Percentiles rank a stretch among this genome's conserved stretches.
Evolutionary conservation across 2,329 filamentous ascomycete species (phyloP).

Genomic region (Fusarium oligoseptatum): DNA sequence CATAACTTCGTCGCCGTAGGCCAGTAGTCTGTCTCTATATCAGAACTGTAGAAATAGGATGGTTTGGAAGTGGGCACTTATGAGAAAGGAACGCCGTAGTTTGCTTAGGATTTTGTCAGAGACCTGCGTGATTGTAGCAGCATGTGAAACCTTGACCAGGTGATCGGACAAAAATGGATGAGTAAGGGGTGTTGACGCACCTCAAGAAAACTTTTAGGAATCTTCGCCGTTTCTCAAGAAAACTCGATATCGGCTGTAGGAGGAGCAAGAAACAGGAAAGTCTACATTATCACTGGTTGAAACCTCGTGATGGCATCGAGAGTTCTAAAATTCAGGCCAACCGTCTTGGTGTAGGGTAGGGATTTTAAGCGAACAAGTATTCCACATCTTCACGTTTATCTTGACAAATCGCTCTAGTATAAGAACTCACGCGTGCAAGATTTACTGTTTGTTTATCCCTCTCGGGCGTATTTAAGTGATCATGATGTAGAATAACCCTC

Average conservation of each 20-base stretch:
- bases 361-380: neutral
- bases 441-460: neutral
- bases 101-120: neutral
- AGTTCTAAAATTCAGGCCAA: neutral
- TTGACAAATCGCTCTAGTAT: neutral
- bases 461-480: neutral
- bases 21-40: neutral
- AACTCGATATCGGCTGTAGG: neutral
- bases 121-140: neutral
- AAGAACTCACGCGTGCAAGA: neutral
- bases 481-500: conserved; percentile 14
- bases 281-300: neutral
- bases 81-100: neutral
- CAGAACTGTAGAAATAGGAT: neutral
- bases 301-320: neutral
- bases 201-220: neutral
- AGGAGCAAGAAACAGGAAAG: neutral
- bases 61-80: neutral
- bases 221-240: neutral
- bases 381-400: neutral
- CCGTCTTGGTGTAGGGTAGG: neutral
- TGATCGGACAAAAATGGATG: neutral
- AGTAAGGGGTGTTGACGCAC: neutral
- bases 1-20: neutral
- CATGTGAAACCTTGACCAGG: neutral